Percentiles rank a stretch among this genome's conserved stretches.
Conservation (phyloP, 495 filamentous ascomycete genomes). For the Podospora pseudocomata region DNA sequence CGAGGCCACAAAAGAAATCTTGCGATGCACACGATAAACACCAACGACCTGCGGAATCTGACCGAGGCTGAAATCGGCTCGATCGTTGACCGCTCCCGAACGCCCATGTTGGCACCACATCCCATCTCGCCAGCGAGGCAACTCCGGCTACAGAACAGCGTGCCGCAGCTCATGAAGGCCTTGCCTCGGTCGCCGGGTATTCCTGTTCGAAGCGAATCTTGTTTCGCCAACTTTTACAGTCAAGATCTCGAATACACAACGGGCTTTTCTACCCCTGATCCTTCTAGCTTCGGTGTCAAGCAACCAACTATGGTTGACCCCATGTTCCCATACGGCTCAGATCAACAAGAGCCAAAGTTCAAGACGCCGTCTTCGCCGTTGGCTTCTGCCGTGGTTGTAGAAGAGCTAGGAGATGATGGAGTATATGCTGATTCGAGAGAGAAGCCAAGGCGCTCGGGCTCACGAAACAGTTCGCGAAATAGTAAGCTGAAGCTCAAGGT, state of each 20-base stretch:
- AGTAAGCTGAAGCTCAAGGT: constrained; percentile 25
- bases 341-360: neutral
- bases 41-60: constrained; percentile 5
- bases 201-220: constrained; percentile 16
- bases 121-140: constrained; percentile 46
- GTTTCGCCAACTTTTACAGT: neutral
- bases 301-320: neutral
- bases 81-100: neutral
- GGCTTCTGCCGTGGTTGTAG: neutral
- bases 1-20: constrained; percentile 16
- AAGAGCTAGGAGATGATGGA: neutral
- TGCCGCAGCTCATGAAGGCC: constrained; percentile 51
- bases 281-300: neutral
- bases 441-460: neutral
- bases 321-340: neutral
- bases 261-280: constrained; percentile 6
- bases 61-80: neutral
- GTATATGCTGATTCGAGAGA: neutral
- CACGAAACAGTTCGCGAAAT: constrained; percentile 6
- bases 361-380: neutral
- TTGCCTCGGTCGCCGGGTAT: constrained; percentile 41
- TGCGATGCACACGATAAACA: constrained; percentile 14
- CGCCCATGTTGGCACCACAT: constrained; percentile 41
- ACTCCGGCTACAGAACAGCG: constrained; percentile 47
- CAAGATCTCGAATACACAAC: neutral